Base-by-base conservation (phyloP, 257 asterid genomes). In the Capsicum pubescens region DNA sequence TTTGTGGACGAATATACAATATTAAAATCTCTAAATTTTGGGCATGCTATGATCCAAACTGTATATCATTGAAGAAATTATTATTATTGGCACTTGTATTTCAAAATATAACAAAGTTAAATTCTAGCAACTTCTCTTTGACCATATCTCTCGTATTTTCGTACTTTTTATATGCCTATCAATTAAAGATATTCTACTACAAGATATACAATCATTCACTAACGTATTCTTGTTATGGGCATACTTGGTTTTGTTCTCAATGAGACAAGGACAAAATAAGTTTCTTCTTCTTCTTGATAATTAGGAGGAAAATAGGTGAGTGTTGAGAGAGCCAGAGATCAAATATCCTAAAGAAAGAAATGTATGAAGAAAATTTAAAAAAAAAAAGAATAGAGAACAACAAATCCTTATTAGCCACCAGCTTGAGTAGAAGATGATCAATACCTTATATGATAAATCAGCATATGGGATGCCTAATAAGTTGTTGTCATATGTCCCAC, bases 391-490 rank as follows among this genome's bases (percentile, higher is more conserved):
- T 68, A 15, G 32, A 36, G 32, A 16, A 42, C 4, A 16, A 35
- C 11, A 56, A n/a, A 56, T 58, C 52, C 72, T 59, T 46, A 26
- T 59, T 46, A 26, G 39, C 19, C 82, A 14, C 48, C 66, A 48
- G 16, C 21, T 58, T 48, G n/a, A 63, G 21, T 46, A 42, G 6
- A 16, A 17, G 6, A 6, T 26, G 50, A 80, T 26, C n/a, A 44
- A 72, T 83, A 50, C 16, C 21, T 13, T 10, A 2, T 57, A 36
- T 21, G 66, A 70, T 74, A 48, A 77, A 85, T 63, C 80, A 82
- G 55, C 57, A 56, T 39, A n/a, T 77, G 80, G 26, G 81, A 72
- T 46, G 36, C 26, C 54, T 58, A 13, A 66, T 14, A 50, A 70
- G 39, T 59, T 9, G 26, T 19, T 57, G 21, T 74, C 81, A 12